Evolutionary conservation across 352 stramenopile species (phyloP).

Genomic region (Thalassiosira exigua): DNA sequence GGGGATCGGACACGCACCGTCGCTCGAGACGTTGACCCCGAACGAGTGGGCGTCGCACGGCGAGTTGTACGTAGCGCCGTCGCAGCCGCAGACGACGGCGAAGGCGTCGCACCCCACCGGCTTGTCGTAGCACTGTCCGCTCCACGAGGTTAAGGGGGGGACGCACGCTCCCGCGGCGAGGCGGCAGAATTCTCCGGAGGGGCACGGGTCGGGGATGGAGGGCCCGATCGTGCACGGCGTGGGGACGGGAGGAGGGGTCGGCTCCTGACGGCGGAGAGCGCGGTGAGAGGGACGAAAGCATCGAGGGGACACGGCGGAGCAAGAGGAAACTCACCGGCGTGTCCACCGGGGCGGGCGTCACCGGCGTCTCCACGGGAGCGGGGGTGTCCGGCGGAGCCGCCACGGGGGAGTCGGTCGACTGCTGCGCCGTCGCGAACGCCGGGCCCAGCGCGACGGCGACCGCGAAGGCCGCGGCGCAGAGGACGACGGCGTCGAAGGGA

Average conservation of each 20-base stretch:
- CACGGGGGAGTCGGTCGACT: neutral
- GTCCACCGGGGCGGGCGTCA: too few species aligned
- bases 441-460: neutral
- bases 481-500: neutral
- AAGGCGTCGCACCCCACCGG: neutral
- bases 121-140: neutral
- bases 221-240: neutral
- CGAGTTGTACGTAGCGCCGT: neutral
- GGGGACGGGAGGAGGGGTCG: neutral
- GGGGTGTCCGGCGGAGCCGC: neutral
- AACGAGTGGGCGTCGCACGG: neutral
- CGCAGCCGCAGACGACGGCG: neutral
- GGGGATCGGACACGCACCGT: neutral
- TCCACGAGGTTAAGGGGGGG: neutral
- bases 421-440: neutral
- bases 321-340: too few species aligned
- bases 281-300: too few species aligned
- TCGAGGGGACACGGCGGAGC: too few species aligned
- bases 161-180: neutral
- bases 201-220: neutral
- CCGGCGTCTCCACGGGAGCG: neutral
- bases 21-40: neutral
- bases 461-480: too few species aligned
- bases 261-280: neutral
- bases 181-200: neutral